Base-by-base conservation (phyloP, 768 basidiomycete species). In the Agrocybe chaxingu region DNA sequence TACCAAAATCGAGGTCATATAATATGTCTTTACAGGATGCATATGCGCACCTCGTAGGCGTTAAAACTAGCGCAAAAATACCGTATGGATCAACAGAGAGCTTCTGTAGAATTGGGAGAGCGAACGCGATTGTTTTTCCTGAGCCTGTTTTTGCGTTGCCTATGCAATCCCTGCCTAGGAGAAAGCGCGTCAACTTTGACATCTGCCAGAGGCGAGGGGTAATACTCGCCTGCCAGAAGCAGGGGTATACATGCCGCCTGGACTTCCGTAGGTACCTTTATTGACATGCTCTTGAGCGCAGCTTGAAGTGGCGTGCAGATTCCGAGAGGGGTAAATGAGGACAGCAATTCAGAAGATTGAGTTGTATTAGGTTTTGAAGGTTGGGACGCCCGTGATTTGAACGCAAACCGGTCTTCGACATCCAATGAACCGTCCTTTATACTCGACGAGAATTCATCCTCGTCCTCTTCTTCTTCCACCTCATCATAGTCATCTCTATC, bases 111-210 rank as follows among this genome's bases (percentile, higher is more conserved):
- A 98, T 98, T 4, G 97, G 97, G 4, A 98, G 69, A 1, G 96
- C 97, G 58, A 99, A 99, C 0, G 97, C 95, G 51, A 99, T 84
- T 0, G 97, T 99, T 72, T 99, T 99, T 60, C 96, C 96, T 1
- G 92, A 94, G 46, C 97, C 97, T 0, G 97, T 99, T 71, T 98
- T 95, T 1, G 97, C 94, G 56, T 96, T 94, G 8, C 97, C 97
- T 51, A 99, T 92, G 66, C 95, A 98, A 67, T 99, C 96, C 62
- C 87, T 81, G 35, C 96, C 96, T 92, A 19, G 35, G 9, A 24
- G 6, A 41, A 3, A 41, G 42, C 42, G 24, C 51, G 32, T 45
- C 49, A 48, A 36, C 31, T 47, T 11, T 12, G 13, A 29, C 29
- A 37, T 12, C 31, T 38, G 5, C 10, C 3, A 7, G 38, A 29